These are phyloP conservation scores for Moringa oleifera DNA, from an alignment of 345 rosid species.

Conservation along the genomic window DNA sequence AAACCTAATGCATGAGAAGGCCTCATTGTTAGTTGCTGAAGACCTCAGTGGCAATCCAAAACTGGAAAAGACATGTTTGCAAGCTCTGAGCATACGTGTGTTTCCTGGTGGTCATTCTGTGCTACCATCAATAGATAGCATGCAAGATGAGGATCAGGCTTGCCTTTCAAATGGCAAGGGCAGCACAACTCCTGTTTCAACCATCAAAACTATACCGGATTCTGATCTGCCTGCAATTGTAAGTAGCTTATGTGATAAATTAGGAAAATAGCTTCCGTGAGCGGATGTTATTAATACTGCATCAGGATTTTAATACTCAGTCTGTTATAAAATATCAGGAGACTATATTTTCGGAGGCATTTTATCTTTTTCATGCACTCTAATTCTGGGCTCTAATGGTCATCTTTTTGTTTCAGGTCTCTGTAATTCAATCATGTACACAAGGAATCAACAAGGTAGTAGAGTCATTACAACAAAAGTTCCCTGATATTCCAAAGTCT, in stretches of 20 bases:
- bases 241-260: conserved; percentile 15
- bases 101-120: conserved; percentile 39
- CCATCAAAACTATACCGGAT: conserved; percentile 36
- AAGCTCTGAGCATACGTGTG: conserved; percentile 52
- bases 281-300: conserved; percentile 6
- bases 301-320: conserved; percentile 2
- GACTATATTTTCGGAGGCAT: background rate
- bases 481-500: conserved; percentile 60
- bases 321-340: background rate
- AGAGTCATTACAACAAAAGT: conserved; percentile 69
- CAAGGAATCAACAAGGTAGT: conserved; percentile 60
- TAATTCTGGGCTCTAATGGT: conserved; percentile 14
- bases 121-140: conserved; percentile 32
- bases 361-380: background rate
- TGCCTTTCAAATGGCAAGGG: conserved; percentile 25
- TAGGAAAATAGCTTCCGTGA: background rate
- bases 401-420: conserved; percentile 47
- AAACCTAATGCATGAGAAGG: conserved; percentile 72
- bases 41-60: conserved; percentile 46
- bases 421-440: conserved; percentile 60
- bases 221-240: conserved; percentile 57
- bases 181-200: conserved; percentile 30
- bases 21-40: conserved; percentile 32
- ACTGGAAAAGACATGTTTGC: conserved; percentile 66
- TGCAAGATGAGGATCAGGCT: conserved; percentile 38